Evolutionary conservation across 2,329 filamentous ascomycete species (phyloP), one percentile per base, ranked within the genome.

Genomic region (Nemania sp.): DNA sequence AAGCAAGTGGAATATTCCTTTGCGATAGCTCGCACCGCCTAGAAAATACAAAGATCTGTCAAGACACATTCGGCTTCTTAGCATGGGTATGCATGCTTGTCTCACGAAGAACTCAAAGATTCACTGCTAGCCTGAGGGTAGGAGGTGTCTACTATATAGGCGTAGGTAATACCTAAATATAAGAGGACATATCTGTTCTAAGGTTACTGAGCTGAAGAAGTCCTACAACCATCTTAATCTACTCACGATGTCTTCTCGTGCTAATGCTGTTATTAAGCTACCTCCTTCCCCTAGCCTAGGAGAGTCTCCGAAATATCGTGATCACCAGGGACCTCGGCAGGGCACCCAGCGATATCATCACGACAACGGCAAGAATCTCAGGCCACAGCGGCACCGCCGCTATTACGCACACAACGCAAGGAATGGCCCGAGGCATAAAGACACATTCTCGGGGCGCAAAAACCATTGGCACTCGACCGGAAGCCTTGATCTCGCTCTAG

Each of bases 401-500:
- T 22, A 47, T 24, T 13, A 35, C 20, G 24, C 18, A 2, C 22
- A 13, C 10, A 20, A 45, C n/a, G 24, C 24, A 26, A 18, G 32
- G 38, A 49, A 41, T 15, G 24, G 11, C 13, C 26, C 38, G 27
- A 13, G 41, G 29, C 11, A 15, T 35, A 45, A 43, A 52, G 18
- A n/a, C 11, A 20, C 32, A 26, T 51, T 26, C 7, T 4, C 29
- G 10, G 41, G 32, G 24, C 66, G 55, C 26, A 51, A 62, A 24
- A 58, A 65, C 20, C 64, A 63, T 11, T 70, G 67, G 63, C 70
- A 67, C 38, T 67, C 59, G 4, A 55, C 65, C 24, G 69, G 59
- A n/a, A 65, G 62, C 8, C 67, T 72, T 49, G 64, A 73, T 11
- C 60, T 77, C 18, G 71, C 79, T 64, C 75, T 83, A 52, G 75